Percentiles rank a stretch among this genome's conserved stretches.
Conservation (phyloP, 169 alveolate species). For the Hammondia hammondi region DNA sequence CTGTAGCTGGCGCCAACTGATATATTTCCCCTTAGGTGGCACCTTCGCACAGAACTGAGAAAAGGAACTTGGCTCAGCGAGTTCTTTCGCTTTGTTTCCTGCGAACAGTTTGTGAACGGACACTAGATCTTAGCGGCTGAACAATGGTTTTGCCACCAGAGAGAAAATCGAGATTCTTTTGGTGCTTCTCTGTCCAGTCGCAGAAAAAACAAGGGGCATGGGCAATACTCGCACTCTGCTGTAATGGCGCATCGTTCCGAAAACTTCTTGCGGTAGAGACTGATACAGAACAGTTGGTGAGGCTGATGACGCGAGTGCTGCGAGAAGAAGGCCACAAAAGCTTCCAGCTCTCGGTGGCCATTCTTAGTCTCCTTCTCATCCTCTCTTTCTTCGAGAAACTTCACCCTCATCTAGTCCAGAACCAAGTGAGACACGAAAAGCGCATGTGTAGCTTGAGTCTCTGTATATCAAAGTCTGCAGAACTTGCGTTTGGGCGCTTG, state of each 20-base stretch:
- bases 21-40: too few relatives aligned
- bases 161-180: background rate
- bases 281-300: background rate
- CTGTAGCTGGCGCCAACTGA: too few relatives aligned
- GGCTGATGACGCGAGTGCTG: constrained; percentile 24
- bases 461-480: too few relatives aligned
- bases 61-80: too few relatives aligned
- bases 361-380: constrained; percentile 37
- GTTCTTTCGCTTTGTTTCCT: background rate
- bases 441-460: too few relatives aligned
- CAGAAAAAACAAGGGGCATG: constrained; percentile 10
- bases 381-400: constrained; percentile 15
- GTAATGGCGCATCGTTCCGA: background rate
- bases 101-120: background rate
- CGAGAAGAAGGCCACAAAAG: constrained; percentile 48
- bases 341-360: background rate
- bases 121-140: background rate
- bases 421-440: background rate
- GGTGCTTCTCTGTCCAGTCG: background rate
- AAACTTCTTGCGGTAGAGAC: background rate
- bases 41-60: too few relatives aligned
- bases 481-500: too few relatives aligned
- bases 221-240: constrained; percentile 18
- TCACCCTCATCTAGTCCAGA: constrained; percentile 22
- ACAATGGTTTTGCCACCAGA: background rate